phyloP scores from a whole-genome alignment of 164 flowering plant genomes.

The Vitis cinerea region DNA sequence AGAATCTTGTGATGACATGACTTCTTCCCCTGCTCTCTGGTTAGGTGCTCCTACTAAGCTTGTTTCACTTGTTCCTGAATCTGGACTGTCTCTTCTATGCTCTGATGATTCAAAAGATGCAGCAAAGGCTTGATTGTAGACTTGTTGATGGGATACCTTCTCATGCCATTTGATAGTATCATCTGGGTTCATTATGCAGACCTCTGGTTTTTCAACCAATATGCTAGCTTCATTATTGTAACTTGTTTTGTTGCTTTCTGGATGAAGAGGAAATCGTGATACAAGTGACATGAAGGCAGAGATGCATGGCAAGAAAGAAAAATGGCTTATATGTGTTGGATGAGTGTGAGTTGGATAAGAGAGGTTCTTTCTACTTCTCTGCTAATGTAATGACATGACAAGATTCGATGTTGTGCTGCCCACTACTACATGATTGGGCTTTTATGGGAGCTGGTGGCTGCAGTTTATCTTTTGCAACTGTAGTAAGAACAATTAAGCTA shows the following conservation, averaged over 20 bases:
- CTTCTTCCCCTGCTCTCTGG: conserved; percentile 34
- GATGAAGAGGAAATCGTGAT: conserved; percentile 30
- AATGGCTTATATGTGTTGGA: conserved; percentile 4
- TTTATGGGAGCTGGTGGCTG: conserved; percentile 10
- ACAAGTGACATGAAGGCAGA: conserved; percentile 52
- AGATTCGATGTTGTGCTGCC: conserved; percentile 6
- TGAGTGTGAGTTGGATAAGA: conserved; percentile 7
- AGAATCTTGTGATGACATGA: conserved; percentile 53
- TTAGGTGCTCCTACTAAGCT: conserved; percentile 20
- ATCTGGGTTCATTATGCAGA: conserved; percentile 16
- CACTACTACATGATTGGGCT: conserved; percentile 3
- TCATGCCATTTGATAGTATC: conserved; percentile 16
- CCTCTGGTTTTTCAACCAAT: conserved; percentile 35
- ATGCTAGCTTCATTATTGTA: conserved; percentile 7
- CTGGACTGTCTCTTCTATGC: conserved; percentile 3
- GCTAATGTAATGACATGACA: conserved; percentile 1
- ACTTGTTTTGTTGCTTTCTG: conserved; percentile 11
- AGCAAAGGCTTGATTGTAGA: conserved; percentile 7
- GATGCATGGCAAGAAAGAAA: conserved; percentile 23
- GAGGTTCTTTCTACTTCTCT: conserved; percentile 9
- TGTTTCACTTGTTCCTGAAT: conserved; percentile 18
- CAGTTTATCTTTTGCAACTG: neutral
- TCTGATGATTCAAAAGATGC: conserved; percentile 12
- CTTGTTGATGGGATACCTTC: conserved; percentile 14
- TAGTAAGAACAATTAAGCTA: neutral